phyloP scores from a whole-genome alignment of 1,284 basidiomycete species.

The Trichosporon sp. region DNA sequence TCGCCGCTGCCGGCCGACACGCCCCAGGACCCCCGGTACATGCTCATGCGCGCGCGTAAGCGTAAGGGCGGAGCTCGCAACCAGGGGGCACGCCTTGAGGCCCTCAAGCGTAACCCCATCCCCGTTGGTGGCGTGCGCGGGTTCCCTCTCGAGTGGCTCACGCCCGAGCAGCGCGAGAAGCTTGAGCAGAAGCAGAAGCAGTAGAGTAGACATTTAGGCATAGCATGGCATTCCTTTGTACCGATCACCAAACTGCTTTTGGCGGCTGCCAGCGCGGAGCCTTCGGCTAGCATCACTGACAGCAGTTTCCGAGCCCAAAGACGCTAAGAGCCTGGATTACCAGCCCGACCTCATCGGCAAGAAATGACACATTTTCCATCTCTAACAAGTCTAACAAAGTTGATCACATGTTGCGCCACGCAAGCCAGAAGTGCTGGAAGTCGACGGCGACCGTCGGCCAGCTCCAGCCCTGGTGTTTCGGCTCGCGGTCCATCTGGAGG shows the following conservation, averaged over 20 bases:
- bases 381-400: neutral
- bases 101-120: constrained; percentile 19
- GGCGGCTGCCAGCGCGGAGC: too few relatives aligned
- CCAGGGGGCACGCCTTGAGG: constrained; percentile 44
- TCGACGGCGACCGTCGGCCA: neutral
- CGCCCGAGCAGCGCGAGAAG: neutral
- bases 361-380: neutral
- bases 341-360: too few relatives aligned
- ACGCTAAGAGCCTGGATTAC: too few relatives aligned
- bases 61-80: constrained; percentile 51
- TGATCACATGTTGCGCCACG: neutral
- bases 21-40: constrained; percentile 70
- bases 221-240: constrained; percentile 2
- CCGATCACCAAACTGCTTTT: neutral
- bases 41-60: constrained; percentile 63
- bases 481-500: neutral
- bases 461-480: neutral
- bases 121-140: constrained; percentile 57
- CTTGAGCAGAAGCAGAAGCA: constrained; percentile 12
- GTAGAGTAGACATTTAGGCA: constrained; percentile 1
- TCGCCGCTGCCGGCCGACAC: constrained; percentile 58
- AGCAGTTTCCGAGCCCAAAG: too few relatives aligned
- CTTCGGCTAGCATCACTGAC: too few relatives aligned
- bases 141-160: constrained; percentile 74
- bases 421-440: neutral